These are phyloP conservation scores for Orbilia javanica DNA, from an alignment of 2,329 filamentous ascomycete genomes.

Conservation along the genomic window DNA sequence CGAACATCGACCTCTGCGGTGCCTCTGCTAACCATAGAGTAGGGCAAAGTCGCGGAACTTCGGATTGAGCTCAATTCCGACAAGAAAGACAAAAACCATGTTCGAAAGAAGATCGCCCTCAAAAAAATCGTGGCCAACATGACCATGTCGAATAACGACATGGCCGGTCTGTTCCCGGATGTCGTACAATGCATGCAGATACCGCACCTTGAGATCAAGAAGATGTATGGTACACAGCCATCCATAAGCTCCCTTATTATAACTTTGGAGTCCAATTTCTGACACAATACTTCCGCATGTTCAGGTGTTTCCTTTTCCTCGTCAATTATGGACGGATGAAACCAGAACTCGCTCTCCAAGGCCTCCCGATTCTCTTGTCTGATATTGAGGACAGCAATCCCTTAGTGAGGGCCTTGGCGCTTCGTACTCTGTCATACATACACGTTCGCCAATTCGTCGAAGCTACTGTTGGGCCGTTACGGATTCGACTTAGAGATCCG, in stretches of 20 bases:
- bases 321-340: slow-evolving; percentile 97
- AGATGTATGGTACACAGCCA: slow-evolving; percentile 76
- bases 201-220: slow-evolving; percentile 96
- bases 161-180: slow-evolving; percentile 96
- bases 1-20: slow-evolving; percentile 34
- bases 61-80: slow-evolving; percentile 92
- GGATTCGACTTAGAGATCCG: slow-evolving; percentile 82
- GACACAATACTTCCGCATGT: neutral
- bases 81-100: slow-evolving; percentile 98
- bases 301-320: slow-evolving; percentile 94
- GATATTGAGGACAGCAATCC: slow-evolving; percentile 96
- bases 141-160: slow-evolving; percentile 99
- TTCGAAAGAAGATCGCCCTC: slow-evolving; percentile 94
- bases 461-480: slow-evolving; percentile 85
- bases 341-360: slow-evolving; percentile 92
- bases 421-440: slow-evolving; percentile 97
- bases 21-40: slow-evolving; percentile 70
- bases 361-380: slow-evolving; percentile 82
- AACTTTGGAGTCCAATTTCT: neutral
- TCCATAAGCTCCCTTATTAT: neutral
- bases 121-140: slow-evolving; percentile 99
- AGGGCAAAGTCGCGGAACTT: slow-evolving; percentile 99
- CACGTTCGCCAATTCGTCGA: slow-evolving; percentile 97
- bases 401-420: slow-evolving; percentile 87
- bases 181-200: slow-evolving; percentile 96